These are phyloP conservation scores for Ettlia oleoabundans DNA, from an alignment of 139 green algal species.

Conservation along the genomic window DNA sequence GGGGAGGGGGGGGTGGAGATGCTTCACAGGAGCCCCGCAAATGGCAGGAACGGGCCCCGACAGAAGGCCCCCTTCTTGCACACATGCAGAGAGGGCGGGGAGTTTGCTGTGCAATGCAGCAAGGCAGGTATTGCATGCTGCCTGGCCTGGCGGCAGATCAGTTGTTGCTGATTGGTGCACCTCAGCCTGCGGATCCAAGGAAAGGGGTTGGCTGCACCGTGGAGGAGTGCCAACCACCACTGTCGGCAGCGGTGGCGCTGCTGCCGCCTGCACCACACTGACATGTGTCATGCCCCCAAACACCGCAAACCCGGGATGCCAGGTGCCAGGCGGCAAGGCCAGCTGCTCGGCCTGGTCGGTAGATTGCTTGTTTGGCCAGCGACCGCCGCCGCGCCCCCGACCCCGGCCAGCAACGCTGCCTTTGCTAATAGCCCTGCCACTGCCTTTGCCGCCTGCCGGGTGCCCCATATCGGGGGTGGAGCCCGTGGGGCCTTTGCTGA, in stretches of 20 bases:
- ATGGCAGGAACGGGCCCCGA: too few relatives aligned
- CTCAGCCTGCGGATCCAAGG: not conserved
- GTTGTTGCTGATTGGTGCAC: too few relatives aligned
- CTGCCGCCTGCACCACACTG: not conserved
- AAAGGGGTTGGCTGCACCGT: not conserved
- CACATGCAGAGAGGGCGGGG: too few relatives aligned
- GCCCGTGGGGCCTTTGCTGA: not conserved
- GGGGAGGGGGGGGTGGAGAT: too few relatives aligned
- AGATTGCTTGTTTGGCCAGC: not conserved
- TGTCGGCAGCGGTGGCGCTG: not conserved
- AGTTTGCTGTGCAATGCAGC: too few relatives aligned
- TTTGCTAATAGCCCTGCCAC: not conserved
- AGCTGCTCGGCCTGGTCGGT: not conserved
- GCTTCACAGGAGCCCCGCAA: not conserved
- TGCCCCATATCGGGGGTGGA: not conserved
- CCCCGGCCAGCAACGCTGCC: not conserved
- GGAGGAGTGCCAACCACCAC: not conserved
- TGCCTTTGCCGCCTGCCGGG: not conserved
- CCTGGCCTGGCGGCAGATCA: too few relatives aligned
- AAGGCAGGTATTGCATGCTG: too few relatives aligned
- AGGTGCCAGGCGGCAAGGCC: conserved; percentile 3
- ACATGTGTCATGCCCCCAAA: conserved; percentile 22
- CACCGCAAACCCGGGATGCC: conserved; percentile 31
- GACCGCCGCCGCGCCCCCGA: not conserved
- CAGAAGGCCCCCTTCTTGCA: too few relatives aligned